Evolutionary conservation across 1,284 basidiomycete genomes (phyloP), one percentile per base, ranked within the genome.

Genomic region (Uromyces viciae-fabae): DNA sequence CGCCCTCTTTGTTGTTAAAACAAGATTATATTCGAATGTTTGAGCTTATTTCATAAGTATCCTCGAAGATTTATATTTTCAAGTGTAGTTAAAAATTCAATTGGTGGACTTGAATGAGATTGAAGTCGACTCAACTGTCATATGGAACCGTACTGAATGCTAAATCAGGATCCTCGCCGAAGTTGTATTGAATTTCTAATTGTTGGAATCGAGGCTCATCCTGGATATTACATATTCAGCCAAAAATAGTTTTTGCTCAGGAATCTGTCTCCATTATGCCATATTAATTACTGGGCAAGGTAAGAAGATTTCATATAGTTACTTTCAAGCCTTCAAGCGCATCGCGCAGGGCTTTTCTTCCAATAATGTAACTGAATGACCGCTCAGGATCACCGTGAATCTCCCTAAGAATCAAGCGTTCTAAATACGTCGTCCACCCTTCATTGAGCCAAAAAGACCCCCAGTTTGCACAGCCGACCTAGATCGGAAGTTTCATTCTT

Each of bases 351-450:
- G 89, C 89, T 83, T 93, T 93, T 62, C 89, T 87, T 31, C 94
- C 94, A 82, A 93, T 91, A 82, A 93, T 87, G 86, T 89, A 94
- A 46, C 90, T 90, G 85, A 95, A 94, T 17, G 91, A 93, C 46
- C 96, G 91, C 81, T 93, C 91, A 0, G 91, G 90, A 22, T 93
- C 90, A 0, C 91, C 90, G 85, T 95, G 91, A 0, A 96, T 87
- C 73, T 89, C 88, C 83, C 92, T 88, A 56, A 92, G 90, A 49
- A 97, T 88, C 11, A 97, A 88, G 31, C 95, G 91, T 86, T 99
- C 96, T 71, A 94, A 91, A 85, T 95, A 98, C 0, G 94, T 95
- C 43, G 95, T 97, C 92, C 93, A 97, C 46, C 94, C 88, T 85
- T 88, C 84, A 81, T 86, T 86, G 49, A 86, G 83, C 86, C 84